Evolutionary conservation across 164 flowering plant species (phyloP), one percentile per base, ranked within the genome.

Genomic region (Chimonanthus praecox): DNA sequence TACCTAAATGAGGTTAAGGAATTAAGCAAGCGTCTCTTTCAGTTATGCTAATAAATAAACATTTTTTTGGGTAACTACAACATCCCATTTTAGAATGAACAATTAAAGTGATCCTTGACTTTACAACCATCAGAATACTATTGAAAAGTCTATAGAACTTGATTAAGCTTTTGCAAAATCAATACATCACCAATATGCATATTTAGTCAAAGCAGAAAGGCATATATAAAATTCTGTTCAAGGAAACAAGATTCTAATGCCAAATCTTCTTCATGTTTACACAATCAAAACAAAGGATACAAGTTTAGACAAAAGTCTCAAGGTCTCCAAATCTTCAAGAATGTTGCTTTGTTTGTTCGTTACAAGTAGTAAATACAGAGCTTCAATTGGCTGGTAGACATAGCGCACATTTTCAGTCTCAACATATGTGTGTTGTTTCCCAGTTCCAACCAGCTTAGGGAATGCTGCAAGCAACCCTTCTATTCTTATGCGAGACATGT

Each of bases 351-450:
- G 98, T 67, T 96, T 96, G 78, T 87, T 96, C 49, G 99, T 96
- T 11, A 96, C 97, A 72, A 96, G 89, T 7, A 96, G 82, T 89
- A 96, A 79, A 79, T 86, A 96, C 15, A 94, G 73, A 71, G 84
- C 62, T 80, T 96, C 99, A 2, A 96, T 94, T 43, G 98, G 99
- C 85, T 96, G 98, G 84, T 94, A 96, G 48, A 96, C 99, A 84
- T 94, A 94, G 60, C 99, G 97, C 49, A 94, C 98, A 84, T 96
- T 94, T 75, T 96, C 97, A 21, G 98, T 94, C 87, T 96, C 99
- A 66, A 94, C 92, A 82, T 90, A 96, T 7, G 99, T 96, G 78
- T 96, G 99, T 70, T 96, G 99, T 79, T 94, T 94, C 72, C 97
- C 99, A 13, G 85, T 91, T 73, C 99, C 99, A 33, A 94, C 88